phyloP scores from a whole-genome alignment of 345 rosid genomes.

The Citrus hindsii region DNA sequence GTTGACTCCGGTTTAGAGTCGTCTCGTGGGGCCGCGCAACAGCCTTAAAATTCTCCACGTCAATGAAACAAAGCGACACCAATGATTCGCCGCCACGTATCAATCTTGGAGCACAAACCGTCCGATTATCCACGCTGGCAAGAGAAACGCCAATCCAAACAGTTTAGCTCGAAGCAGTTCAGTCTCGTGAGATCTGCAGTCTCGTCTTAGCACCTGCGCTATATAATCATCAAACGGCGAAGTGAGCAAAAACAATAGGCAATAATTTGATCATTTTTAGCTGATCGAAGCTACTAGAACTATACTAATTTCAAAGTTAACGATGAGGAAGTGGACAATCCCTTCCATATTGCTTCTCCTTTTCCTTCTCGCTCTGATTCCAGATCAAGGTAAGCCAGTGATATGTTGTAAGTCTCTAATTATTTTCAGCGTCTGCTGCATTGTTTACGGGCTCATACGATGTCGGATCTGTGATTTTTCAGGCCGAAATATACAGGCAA shows the following conservation, averaged over 20 bases:
- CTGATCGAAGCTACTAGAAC: conserved; percentile 23
- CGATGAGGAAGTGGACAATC: conserved; percentile 91
- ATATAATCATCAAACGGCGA: not conserved
- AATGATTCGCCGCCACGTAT: conserved; percentile 43
- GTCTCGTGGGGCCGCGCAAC: conserved; percentile 21
- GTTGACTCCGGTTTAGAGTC: conserved; percentile 11
- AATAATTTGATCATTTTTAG: not conserved
- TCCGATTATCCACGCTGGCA: conserved; percentile 45
- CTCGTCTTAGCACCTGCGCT: conserved; percentile 6
- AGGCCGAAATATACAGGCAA: conserved; percentile 82
- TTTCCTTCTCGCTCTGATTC: conserved; percentile 57
- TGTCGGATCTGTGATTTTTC: conserved; percentile 25
- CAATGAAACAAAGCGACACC: conserved; percentile 16
- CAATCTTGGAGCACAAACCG: not conserved
- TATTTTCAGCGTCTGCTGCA: not conserved
- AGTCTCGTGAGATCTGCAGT: conserved; percentile 3
- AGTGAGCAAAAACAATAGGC: not conserved
- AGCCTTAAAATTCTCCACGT: conserved; percentile 41
- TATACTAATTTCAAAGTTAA: not conserved
- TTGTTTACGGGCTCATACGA: not conserved
- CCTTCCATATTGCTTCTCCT: conserved; percentile 74
- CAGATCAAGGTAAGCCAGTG: conserved; percentile 71
- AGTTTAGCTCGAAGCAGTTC: not conserved
- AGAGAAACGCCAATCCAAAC: conserved; percentile 9
- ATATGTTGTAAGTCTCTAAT: not conserved